Percentiles rank a stretch among this genome's conserved stretches.
phyloP scores from a whole-genome alignment of 1,139 yeast genomes.

The Petasospora rhodanensis region DNA sequence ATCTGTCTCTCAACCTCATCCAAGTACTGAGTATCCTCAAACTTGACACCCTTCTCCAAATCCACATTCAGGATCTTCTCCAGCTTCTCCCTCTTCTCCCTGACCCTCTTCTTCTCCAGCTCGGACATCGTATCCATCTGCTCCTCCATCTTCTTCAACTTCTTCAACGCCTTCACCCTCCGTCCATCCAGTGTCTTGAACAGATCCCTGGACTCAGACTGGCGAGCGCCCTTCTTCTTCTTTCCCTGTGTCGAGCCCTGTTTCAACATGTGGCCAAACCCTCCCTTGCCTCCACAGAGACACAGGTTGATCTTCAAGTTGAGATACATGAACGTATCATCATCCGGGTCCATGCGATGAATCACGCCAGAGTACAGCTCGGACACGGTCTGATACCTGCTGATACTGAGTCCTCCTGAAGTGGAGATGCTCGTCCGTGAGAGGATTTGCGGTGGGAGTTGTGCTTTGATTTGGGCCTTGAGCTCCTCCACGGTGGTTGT shows the following conservation, averaged over 20 bases:
- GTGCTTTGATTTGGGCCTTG: slow-evolving; percentile 7
- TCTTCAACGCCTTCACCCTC: slow-evolving; percentile 30
- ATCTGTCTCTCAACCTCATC: slow-evolving; percentile 33
- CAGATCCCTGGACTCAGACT: slow-evolving; percentile 27
- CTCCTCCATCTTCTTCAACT: slow-evolving; percentile 32
- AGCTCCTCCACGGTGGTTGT: slow-evolving; percentile 11
- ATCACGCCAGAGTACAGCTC: slow-evolving; percentile 10
- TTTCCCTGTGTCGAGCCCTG: slow-evolving; percentile 35
- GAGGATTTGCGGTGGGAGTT: slow-evolving; percentile 22
- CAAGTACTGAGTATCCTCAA: slow-evolving; percentile 32
- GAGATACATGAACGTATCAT: slow-evolving; percentile 13
- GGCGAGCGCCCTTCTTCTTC: slow-evolving; percentile 23
- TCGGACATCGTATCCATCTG: slow-evolving; percentile 29
- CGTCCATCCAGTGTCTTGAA: slow-evolving; percentile 37
- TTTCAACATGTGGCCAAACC: slow-evolving; percentile 41
- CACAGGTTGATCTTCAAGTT: slow-evolving; percentile 25
- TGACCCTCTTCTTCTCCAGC: slow-evolving; percentile 18
- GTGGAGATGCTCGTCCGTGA: slow-evolving; percentile 19
- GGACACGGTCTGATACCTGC: slow-evolving; percentile 10
- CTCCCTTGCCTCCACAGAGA: slow-evolving; percentile 50
- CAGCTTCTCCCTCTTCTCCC: slow-evolving; percentile 32
- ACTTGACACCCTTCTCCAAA: slow-evolving; percentile 23
- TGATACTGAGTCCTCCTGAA: slow-evolving; percentile 22
- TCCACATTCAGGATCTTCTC: slow-evolving; percentile 28
- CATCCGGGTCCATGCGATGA: slow-evolving; percentile 1